Evolutionary conservation across 1,284 basidiomycete species (phyloP), one percentile per base, ranked within the genome.

Genomic region (Phellopilus nigrolimitatus): DNA sequence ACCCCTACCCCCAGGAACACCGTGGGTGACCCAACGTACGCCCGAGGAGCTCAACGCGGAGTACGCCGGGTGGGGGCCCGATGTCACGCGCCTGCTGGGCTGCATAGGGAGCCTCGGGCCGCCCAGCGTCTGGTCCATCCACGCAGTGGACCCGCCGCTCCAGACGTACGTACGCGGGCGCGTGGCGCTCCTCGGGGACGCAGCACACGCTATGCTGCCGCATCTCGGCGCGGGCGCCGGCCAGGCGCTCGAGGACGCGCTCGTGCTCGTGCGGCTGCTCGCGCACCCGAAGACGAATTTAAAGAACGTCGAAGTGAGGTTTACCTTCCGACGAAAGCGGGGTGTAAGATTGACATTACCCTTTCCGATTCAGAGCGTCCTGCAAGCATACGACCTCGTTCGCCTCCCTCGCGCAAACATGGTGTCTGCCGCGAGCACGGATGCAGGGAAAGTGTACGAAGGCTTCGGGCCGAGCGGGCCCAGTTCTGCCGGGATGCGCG

Each of bases 171-270:
- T 73, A 19, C 68, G 69, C 25, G 74, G 71, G 0, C 67, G 67
- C 3, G 66, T 83, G 5, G 78, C 75, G 1, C 64, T 85, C 13
- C 65, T 81, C 9, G 81, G 81, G 4, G 82, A 84, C 61, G 75
- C 80, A 2, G 78, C 77, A 12, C 81, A 84, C 60, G 78, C 69
- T 0, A 83, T 80, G 72, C 62, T 73, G 15, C 79, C 82, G 0
- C 78, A 81, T 60, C 67, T 82, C n/a, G 80, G 80, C 1, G 73
- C 79, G 0, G 81, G 81, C 10, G 79, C 78, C 10, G 78, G 80
- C 0, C 81, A 83, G 64, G 80, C 78, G 0, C 70, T 83, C 39
- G 82, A 84, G 59, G 81, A 84, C 56, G 75, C 75, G 0, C 73
- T 73, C 37, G 62, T 77, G 8, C 65, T 84, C 12, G 71, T 71